Conservation (phyloP, 192 early-diverging fungal genomes). For the Paraglomus brasilianum region DNA sequence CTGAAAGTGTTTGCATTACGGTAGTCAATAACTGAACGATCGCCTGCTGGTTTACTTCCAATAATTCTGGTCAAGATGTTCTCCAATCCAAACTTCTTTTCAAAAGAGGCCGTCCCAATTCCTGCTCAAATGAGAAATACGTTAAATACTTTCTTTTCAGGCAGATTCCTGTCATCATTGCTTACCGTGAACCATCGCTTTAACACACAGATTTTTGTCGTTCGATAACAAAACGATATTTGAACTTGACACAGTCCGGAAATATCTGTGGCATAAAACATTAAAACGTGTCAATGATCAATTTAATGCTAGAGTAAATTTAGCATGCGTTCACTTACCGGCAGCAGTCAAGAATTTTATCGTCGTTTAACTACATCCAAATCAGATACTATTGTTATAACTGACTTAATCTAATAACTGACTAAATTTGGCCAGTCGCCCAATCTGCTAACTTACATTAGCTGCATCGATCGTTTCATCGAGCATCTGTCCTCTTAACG, state of each 20-base stretch:
- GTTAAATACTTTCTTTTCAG: not conserved
- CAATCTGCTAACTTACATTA: slow-evolving; percentile 19
- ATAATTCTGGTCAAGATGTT: slow-evolving; percentile 21
- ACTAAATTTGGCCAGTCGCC: not conserved
- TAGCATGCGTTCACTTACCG: slow-evolving; percentile 34
- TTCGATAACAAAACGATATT: slow-evolving; percentile 52
- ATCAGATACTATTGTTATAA: not conserved
- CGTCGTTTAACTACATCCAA: slow-evolving; percentile 39
- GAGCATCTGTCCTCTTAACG: slow-evolving; percentile 51
- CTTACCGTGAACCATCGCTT: slow-evolving; percentile 52
- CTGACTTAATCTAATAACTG: not conserved
- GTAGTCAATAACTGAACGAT: not conserved
- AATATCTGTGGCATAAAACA: slow-evolving; percentile 34
- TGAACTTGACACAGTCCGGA: slow-evolving; percentile 21
- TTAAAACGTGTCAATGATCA: not conserved
- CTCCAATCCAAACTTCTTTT: slow-evolving; percentile 11
- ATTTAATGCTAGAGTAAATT: not conserved
- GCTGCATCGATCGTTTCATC: slow-evolving; percentile 41
- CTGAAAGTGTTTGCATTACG: not conserved
- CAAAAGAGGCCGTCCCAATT: slow-evolving; percentile 12
- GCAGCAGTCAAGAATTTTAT: slow-evolving; percentile 60
- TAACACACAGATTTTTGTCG: slow-evolving; percentile 57
- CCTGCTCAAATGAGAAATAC: not conserved
- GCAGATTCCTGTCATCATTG: not conserved
- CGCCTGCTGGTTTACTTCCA: not conserved